Percentiles rank a stretch among this genome's conserved stretches.
phyloP scores from a whole-genome alignment of 2,329 filamentous ascomycete species.

The Curvularia sp. region DNA sequence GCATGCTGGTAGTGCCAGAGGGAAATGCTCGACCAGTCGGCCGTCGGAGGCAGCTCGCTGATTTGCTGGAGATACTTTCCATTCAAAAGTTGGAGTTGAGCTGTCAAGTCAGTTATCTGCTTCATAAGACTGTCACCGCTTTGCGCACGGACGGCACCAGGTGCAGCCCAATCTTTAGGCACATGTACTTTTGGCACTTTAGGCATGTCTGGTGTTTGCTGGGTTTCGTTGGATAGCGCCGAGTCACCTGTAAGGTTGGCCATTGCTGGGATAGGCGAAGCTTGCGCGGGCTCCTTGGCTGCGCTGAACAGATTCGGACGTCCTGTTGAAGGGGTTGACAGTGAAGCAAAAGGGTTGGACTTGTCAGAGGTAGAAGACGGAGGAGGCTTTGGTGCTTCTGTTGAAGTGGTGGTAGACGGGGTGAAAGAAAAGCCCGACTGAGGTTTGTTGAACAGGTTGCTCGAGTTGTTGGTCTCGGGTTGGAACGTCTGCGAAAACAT shows the following conservation, averaged over 20 bases:
- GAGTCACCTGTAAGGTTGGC: slow-evolving; percentile 19
- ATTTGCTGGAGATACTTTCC: slow-evolving; percentile 37
- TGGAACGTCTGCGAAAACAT: slow-evolving; percentile 29
- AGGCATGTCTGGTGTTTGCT: slow-evolving; percentile 24
- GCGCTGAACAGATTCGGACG: slow-evolving; percentile 25
- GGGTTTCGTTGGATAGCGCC: slow-evolving; percentile 1
- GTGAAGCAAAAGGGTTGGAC: slow-evolving; percentile 27
- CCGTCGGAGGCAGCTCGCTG: slow-evolving; percentile 26
- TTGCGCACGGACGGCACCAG: slow-evolving; percentile 17
- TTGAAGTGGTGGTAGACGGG: slow-evolving; percentile 11
- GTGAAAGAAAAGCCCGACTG: slow-evolving; percentile 19
- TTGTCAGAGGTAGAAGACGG: slow-evolving; percentile 14
- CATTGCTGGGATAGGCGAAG: slow-evolving; percentile 22
- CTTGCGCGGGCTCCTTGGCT: slow-evolving; percentile 22
- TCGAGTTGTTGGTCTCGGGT: slow-evolving; percentile 20
- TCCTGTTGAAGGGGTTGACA: slow-evolving; percentile 21
- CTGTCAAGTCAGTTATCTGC: slow-evolving; percentile 27
- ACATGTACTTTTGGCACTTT: slow-evolving; percentile 37
- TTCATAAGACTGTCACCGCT: slow-evolving; percentile 21
- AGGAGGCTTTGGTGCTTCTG: slow-evolving; percentile 17
- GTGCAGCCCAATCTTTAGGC: slow-evolving; percentile 34
- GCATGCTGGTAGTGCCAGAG: slow-evolving; percentile 42
- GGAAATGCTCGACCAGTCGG: slow-evolving; percentile 43
- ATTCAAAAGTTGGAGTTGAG: slow-evolving; percentile 39
- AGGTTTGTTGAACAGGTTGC: slow-evolving; percentile 22